Percentiles rank a stretch among this genome's conserved stretches.
Evolutionary conservation across 352 stramenopile genomes (phyloP).

Genomic region (Globisporangium splendens): DNA sequence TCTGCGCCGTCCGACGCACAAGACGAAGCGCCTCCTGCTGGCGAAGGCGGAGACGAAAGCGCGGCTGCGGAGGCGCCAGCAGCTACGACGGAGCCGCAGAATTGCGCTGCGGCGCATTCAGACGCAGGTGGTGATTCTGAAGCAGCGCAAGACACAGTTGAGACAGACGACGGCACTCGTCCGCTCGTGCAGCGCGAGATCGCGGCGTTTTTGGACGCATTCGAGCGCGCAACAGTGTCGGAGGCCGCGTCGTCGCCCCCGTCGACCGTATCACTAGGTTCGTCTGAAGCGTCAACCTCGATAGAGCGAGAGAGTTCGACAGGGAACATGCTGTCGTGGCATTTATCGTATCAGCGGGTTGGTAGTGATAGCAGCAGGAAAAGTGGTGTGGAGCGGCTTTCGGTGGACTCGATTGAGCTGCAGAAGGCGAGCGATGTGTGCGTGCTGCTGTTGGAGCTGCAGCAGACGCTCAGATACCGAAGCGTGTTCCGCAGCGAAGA

Average conservation of each 20-base stretch:
- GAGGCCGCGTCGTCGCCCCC: conserved; percentile 6
- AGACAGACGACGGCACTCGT: not conserved
- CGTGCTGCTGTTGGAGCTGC: conserved; percentile 21
- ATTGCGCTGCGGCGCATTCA: too few relatives aligned
- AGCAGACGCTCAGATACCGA: conserved; percentile 18
- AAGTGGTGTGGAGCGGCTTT: not conserved
- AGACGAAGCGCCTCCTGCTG: too few relatives aligned
- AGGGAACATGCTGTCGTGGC: not conserved
- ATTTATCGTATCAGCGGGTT: not conserved
- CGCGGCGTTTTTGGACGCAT: conserved; percentile 10
- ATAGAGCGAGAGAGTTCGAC: too few relatives aligned
- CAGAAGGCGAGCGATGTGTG: conserved; percentile 12
- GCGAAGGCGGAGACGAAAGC: too few relatives aligned
- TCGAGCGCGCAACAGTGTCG: conserved; percentile 9
- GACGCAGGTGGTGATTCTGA: too few relatives aligned
- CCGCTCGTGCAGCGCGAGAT: conserved; percentile 6
- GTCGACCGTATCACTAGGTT: conserved; percentile 9
- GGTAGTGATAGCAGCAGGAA: not conserved
- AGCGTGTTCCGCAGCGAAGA: conserved; percentile 26
- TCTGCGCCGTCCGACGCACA: too few relatives aligned
- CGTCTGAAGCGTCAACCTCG: not conserved
- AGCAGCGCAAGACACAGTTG: too few relatives aligned
- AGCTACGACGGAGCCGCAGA: too few relatives aligned
- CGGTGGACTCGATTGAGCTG: conserved; percentile 10
- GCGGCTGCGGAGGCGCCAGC: too few relatives aligned